A percentile compares a stretch with the other conserved stretches of the same genome.
Evolutionary conservation across 345 rosid genomes (phyloP).

Genomic region (Aquilaria sinensis): DNA sequence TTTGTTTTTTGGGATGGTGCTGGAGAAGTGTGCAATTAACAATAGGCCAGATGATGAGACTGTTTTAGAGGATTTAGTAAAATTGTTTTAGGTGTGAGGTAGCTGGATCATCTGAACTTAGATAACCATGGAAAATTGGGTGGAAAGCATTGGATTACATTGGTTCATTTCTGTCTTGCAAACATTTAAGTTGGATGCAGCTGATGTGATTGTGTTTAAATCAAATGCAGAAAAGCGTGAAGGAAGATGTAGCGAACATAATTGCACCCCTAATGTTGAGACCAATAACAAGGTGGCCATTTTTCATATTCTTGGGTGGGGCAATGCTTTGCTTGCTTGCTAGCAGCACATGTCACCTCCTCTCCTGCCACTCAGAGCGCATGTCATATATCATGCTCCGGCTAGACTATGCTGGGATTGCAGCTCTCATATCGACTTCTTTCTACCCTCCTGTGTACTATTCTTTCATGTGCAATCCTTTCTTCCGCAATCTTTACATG

Average conservation of each 20-base stretch:
- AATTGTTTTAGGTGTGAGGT: too few relatives aligned
- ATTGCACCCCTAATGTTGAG: conserved; percentile 61
- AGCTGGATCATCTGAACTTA: too few relatives aligned
- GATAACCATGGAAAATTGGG: too few relatives aligned
- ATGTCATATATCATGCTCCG: conserved; percentile 77
- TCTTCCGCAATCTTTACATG: conserved; percentile 76
- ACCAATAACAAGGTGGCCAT: conserved; percentile 86
- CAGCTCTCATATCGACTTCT: conserved; percentile 74
- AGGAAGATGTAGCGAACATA: conserved; percentile 63
- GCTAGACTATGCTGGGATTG: conserved; percentile 79
- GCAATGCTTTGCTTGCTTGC: conserved; percentile 89
- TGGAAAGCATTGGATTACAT: too few relatives aligned
- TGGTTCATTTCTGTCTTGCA: not conserved
- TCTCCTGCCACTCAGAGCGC: conserved; percentile 79
- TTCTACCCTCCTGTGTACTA: conserved; percentile 81
- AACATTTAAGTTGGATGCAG: conserved; percentile 2
- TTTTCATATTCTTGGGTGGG: conserved; percentile 73
- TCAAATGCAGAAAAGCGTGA: conserved; percentile 45
- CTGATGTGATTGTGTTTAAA: conserved; percentile 6
- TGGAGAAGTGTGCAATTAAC: too few relatives aligned
- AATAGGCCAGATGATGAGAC: too few relatives aligned
- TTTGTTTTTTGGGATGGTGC: too few relatives aligned
- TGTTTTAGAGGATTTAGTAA: too few relatives aligned
- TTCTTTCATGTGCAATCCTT: conserved; percentile 83
- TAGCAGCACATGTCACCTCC: conserved; percentile 76